Percentiles rank a stretch among this genome's conserved stretches.
Conservation (phyloP, 169 alveolate genomes). For the Cryptosporidium felis region DNA sequence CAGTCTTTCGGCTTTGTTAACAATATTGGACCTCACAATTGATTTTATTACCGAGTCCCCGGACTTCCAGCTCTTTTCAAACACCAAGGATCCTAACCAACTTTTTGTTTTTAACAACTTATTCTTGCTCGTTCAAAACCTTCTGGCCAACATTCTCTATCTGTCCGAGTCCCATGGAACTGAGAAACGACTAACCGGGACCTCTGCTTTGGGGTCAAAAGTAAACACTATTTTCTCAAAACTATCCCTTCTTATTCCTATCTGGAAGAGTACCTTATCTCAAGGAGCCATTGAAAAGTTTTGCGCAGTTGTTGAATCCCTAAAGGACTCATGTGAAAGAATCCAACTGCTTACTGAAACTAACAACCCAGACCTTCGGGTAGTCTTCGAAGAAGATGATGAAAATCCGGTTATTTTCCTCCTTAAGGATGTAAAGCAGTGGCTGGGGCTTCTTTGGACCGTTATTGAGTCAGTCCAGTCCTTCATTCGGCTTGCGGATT, state of each 20-base stretch:
- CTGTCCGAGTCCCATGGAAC: neutral
- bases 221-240: neutral
- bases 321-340: slow-evolving; percentile 26
- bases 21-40: neutral
- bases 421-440: slow-evolving; percentile 9
- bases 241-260: neutral
- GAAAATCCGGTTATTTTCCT: slow-evolving; percentile 37
- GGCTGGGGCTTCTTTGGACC: slow-evolving; percentile 18
- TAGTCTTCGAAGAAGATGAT: slow-evolving; percentile 19
- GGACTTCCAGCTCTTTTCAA: slow-evolving; percentile 2
- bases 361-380: neutral
- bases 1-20: neutral
- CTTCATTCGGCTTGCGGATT: neutral
- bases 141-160: neutral
- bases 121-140: slow-evolving; percentile 12
- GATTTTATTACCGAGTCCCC: neutral
- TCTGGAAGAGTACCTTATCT: slow-evolving; percentile 24
- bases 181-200: too few relatives aligned
- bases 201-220: too few relatives aligned
- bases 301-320: neutral
- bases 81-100: neutral
- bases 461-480: neutral
- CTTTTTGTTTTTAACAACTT: slow-evolving; percentile 6
- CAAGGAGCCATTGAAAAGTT: slow-evolving; percentile 5
- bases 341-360: neutral